Percentiles rank a stretch among this genome's conserved stretches.
Evolutionary conservation across 2,329 filamentous ascomycete genomes (phyloP).

Genomic region (Colletotrichum euphorbiae): DNA sequence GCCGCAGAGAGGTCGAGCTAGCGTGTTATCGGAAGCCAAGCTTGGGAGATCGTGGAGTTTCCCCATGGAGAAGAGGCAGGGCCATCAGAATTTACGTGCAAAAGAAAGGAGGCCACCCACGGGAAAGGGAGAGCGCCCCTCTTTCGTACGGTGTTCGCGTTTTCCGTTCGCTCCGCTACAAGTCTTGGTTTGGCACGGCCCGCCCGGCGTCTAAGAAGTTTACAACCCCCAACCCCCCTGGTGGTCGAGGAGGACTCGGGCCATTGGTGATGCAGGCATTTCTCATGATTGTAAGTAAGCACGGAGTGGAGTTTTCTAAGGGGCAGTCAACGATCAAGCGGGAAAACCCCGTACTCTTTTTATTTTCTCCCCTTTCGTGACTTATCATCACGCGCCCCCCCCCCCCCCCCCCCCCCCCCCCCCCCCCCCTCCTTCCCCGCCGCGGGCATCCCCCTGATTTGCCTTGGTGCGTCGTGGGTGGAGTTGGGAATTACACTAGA

Average conservation of each 20-base stretch:
- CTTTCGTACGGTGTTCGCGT: constrained; percentile 3
- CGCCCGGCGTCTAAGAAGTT: constrained; percentile 7
- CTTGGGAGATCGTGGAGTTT: constrained; percentile 36
- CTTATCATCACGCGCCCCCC: neutral
- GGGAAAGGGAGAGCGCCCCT: neutral
- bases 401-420: neutral
- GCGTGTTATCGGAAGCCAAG: constrained; percentile 35
- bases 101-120: constrained; percentile 21
- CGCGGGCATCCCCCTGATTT: neutral
- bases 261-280: constrained; percentile 36
- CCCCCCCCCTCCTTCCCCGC: neutral
- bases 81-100: neutral
- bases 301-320: constrained; percentile 20
- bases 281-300: constrained; percentile 32
- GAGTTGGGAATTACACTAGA: neutral
- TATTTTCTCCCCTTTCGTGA: neutral
- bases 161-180: constrained; percentile 2
- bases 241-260: neutral
- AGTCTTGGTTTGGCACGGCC: constrained; percentile 24
- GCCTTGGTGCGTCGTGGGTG: constrained; percentile 29
- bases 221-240: neutral
- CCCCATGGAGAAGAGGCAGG: constrained; percentile 33
- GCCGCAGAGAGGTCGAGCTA: constrained; percentile 1
- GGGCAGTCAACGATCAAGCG: constrained; percentile 6
- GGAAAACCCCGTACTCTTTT: constrained; percentile 29